Evolutionary conservation across 345 rosid species (phyloP).

Genomic region (Salix caprea): DNA sequence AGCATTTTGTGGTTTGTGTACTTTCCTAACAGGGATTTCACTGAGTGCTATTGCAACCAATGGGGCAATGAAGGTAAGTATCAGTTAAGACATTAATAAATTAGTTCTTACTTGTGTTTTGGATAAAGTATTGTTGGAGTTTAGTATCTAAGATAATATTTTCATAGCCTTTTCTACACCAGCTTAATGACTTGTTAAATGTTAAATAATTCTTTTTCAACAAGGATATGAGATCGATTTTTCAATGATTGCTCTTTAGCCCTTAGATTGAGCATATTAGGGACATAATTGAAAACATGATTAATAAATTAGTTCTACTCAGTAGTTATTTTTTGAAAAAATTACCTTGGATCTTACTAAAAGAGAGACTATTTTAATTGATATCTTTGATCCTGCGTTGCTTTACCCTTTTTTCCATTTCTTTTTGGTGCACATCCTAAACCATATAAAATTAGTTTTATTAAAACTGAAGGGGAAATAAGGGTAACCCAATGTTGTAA

Average conservation of each 20-base stretch:
- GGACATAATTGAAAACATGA: not conserved
- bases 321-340: not conserved
- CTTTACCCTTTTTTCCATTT: not conserved
- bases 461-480: too few species aligned
- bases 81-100: not conserved
- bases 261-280: not conserved
- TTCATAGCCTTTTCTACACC: not conserved
- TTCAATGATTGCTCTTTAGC: not conserved
- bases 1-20: slow-evolving; percentile 83
- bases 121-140: not conserved
- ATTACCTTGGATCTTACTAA: not conserved
- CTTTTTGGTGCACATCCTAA: not conserved
- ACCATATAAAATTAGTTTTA: too few species aligned
- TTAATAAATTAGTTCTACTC: not conserved
- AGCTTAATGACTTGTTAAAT: not conserved
- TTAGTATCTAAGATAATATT: not conserved
- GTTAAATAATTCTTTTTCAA: not conserved
- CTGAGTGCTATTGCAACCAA: slow-evolving; percentile 99
- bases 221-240: not conserved
- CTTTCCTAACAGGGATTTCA: slow-evolving; percentile 88
- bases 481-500: too few species aligned
- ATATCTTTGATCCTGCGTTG: not conserved
- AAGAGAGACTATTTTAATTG: not conserved
- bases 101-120: not conserved
- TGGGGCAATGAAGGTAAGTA: slow-evolving; percentile 97